phyloP scores from a whole-genome alignment of 2,329 filamentous ascomycete genomes.

The Thelonectria blattea region DNA sequence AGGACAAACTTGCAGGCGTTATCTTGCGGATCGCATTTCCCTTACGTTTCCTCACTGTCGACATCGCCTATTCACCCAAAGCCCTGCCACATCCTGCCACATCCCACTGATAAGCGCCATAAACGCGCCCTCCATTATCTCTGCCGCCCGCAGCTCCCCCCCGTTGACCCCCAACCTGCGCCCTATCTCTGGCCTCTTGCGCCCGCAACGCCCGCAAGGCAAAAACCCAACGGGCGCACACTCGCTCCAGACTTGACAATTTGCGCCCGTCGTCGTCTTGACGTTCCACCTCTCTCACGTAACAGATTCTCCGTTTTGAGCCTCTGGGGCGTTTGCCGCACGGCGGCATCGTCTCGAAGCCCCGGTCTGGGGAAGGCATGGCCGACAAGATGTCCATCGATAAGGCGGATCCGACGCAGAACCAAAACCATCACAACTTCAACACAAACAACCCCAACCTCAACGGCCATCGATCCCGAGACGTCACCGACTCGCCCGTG shows the following conservation, averaged over 20 bases:
- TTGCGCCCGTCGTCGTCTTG: slow-evolving; percentile 40
- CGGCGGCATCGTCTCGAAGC: slow-evolving; percentile 44
- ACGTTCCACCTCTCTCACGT: slow-evolving; percentile 42
- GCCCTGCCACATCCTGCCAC: slow-evolving; percentile 38
- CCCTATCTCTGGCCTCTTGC: slow-evolving; percentile 40
- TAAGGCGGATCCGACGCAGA: slow-evolving; percentile 49
- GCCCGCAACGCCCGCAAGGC: slow-evolving; percentile 46
- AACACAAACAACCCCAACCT: slow-evolving; percentile 36
- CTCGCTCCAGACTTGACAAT: slow-evolving; percentile 37
- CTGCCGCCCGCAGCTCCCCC: slow-evolving; percentile 28
- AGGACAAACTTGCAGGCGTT: slow-evolving; percentile 37
- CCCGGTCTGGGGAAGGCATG: slow-evolving; percentile 55
- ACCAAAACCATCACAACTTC: slow-evolving; percentile 41
- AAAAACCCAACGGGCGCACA: slow-evolving; percentile 46
- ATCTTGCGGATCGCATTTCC: slow-evolving; percentile 40
- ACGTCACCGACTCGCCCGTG: slow-evolving; percentile 67
- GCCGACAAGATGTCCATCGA: slow-evolving; percentile 73
- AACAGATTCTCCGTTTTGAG: slow-evolving; percentile 45
- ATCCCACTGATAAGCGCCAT: slow-evolving; percentile 39
- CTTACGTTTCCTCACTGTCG: slow-evolving; percentile 37
- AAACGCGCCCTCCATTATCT: slow-evolving; percentile 34
- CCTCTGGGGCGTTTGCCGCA: slow-evolving; percentile 46
- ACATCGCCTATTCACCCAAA: slow-evolving; percentile 15
- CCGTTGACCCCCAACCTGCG: slow-evolving; percentile 40
- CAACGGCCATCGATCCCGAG: slow-evolving; percentile 50